Evolutionary conservation across 1,284 basidiomycete species (phyloP), one percentile per base, ranked within the genome.

Genomic region (Ceratobasidium sp.): DNA sequence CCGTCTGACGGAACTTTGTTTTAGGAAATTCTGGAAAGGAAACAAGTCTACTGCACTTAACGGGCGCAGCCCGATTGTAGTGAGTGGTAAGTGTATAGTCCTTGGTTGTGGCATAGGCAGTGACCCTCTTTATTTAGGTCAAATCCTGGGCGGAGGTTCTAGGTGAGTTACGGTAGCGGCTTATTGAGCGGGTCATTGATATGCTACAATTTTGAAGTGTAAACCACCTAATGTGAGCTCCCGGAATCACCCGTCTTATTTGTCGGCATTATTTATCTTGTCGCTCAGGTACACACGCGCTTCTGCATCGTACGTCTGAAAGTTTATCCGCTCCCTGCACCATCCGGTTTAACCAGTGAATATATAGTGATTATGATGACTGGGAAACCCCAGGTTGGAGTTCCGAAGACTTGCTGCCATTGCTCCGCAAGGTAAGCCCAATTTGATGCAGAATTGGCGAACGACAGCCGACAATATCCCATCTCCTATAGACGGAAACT

Each of bases 361-460:
- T 25, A 22, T 25, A 2, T 25, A 75, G 73, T 19, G 73, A 75
- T 34, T 75, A 56, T 52, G 57, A 75, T 34, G 73, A 75, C 22
- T 75, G 73, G 73, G 66, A 75, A 19, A 75, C 73, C n/a, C 61
- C 62, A 17, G 73, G 73, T 25, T 75, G 73, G 73, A 25, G 37
- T 9, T 40, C 73, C 8, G 40, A 54, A 13, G 71, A 74, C n/a
- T 29, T 75, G 11, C 51, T 75, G n/a, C 73, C 73, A 19, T 29
- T 75, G 34, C 73, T 75, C 40, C 61, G 62, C 62, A 75, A 75
- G 40, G 73, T 25, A 46, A 65, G 71, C 19, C 25, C 4, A 40
- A 13, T n/a, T 32, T 2, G 19, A 25, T 8, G 34, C 46, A 9
- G 13, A 49, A 54, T 25, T 13, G 9, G n/a, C 7, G 0, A 29